Conservation (phyloP, 2,329 filamentous ascomycete species). For the Myriosclerotinia scirpicola region DNA sequence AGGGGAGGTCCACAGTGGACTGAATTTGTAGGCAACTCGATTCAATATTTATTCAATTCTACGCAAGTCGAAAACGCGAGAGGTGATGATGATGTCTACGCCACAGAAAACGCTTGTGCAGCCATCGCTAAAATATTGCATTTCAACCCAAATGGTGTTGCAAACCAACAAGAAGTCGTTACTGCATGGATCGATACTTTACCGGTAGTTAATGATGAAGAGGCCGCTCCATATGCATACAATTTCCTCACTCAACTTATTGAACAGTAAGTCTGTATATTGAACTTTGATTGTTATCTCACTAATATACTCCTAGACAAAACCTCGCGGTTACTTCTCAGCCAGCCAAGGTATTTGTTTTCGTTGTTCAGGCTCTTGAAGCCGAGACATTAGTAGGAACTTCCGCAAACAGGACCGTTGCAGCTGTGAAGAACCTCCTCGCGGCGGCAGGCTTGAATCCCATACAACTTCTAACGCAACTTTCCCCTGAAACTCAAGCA, state of each 20-base stretch:
- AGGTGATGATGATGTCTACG: conserved; percentile 91
- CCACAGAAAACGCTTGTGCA: conserved; percentile 95
- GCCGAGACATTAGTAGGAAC: conserved; percentile 86
- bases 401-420: conserved; percentile 73
- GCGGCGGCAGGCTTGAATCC: conserved; percentile 72
- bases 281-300: conserved; percentile 30
- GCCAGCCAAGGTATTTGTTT: conserved; percentile 78
- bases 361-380: conserved; percentile 85
- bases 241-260: conserved; percentile 88
- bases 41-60: conserved; percentile 82
- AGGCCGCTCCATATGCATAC: conserved; percentile 95
- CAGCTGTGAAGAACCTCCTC: conserved; percentile 75
- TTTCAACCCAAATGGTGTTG: conserved; percentile 77
- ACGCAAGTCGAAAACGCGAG: conserved; percentile 79
- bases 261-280: conserved; percentile 71
- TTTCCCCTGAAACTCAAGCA: conserved; percentile 78
- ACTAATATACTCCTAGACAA: conserved; percentile 59
- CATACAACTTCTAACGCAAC: conserved; percentile 69
- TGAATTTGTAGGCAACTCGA: conserved; percentile 76
- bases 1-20: conserved; percentile 86
- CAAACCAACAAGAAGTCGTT: conserved; percentile 72
- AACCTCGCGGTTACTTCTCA: conserved; percentile 78
- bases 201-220: conserved; percentile 91
- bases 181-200: conserved; percentile 88
- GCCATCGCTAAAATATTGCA: conserved; percentile 96